Base-by-base conservation (phyloP, 495 filamentous ascomycete species). In the Aspergillus ostianus region DNA sequence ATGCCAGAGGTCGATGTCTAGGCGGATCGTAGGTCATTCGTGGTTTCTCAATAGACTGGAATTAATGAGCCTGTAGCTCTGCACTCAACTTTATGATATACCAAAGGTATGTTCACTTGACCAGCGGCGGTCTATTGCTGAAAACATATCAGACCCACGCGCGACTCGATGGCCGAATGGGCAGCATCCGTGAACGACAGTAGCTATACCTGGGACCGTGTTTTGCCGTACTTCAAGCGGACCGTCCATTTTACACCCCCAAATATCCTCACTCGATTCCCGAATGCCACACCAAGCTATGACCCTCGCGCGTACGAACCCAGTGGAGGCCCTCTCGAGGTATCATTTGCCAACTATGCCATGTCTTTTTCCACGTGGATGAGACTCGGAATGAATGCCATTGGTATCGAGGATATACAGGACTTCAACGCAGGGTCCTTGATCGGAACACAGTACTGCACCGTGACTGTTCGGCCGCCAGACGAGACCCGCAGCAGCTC, bases 141-240 rank as follows among this genome's bases (percentile, higher is more conserved):
- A 27, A 19, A 20, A 32, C 20, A 26, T 13, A 8, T 2, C 23
- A 63, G 57, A 8, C 57, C 57, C 4, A 55, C 62, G 2, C 53
- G 41, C 17, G 77, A 71, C 0, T 67, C 81, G 0, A 79, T 78
- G 61, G 66, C 82, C 18, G 64, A 72, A 59, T 89, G 85, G 85
- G 86, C 86, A 0, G 77, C 82, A 44, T 44, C 48, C 3, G 83
- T 87, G 6, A 79, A 77, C 30, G 86, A 88, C 62, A 53, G 75
- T 4, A 78, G 72, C 53, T 90, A 83, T 59, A 70, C 68, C 3
- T 89, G 72, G 30, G 74, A 83, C 6, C 70, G 77, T 7, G 56
- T 83, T 0, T 67, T 85, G 1, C 82, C 83, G 0, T 85, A 77
- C 62, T 88, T 80, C 61, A 70, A 86, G 59, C 81, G 80, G 51